Evolutionary conservation across 2,329 filamentous ascomycete genomes (phyloP).

Genomic region (Didymella glomerata): DNA sequence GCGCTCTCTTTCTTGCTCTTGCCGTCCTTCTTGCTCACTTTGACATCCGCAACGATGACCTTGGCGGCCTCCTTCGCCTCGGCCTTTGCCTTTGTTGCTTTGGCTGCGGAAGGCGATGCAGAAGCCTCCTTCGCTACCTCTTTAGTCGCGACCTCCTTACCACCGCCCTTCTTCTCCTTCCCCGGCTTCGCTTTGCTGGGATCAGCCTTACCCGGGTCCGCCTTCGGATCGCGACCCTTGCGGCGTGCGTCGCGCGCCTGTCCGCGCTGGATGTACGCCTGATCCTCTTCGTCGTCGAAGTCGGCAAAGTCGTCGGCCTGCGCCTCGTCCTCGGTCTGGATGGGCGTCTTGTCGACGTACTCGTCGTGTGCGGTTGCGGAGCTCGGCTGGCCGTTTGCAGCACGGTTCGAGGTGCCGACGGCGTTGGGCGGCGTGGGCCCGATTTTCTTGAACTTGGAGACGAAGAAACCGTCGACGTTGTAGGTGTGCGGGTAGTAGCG

Average conservation of each 20-base stretch:
- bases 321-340: conserved; percentile 56
- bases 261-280: conserved; percentile 57
- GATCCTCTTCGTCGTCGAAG: conserved; percentile 61
- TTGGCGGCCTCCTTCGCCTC: conserved; percentile 6
- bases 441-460: conserved; percentile 95
- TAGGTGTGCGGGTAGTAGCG: conserved; percentile 51
- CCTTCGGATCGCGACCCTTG: conserved; percentile 60
- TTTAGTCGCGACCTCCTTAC: conserved; percentile 14
- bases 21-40: conserved; percentile 18
- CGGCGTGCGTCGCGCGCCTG: conserved; percentile 54
- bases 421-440: conserved; percentile 75
- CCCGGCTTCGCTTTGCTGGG: conserved; percentile 35
- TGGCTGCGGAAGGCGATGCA: too few species aligned
- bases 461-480: conserved; percentile 92
- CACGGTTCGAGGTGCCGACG: conserved; percentile 44
- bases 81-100: conserved; percentile 21
- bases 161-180: conserved; percentile 36
- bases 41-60: conserved; percentile 14
- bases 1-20: conserved; percentile 23
- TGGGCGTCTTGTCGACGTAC: conserved; percentile 74
- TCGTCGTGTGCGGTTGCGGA: conserved; percentile 54
- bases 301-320: conserved; percentile 57
- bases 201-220: conserved; percentile 47
- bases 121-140: too few species aligned
- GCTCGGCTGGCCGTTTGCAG: conserved; percentile 45